Evolutionary conservation across 1,284 basidiomycete genomes (phyloP), one percentile per base, ranked within the genome.

Genomic region (Leccinum ponderosum): DNA sequence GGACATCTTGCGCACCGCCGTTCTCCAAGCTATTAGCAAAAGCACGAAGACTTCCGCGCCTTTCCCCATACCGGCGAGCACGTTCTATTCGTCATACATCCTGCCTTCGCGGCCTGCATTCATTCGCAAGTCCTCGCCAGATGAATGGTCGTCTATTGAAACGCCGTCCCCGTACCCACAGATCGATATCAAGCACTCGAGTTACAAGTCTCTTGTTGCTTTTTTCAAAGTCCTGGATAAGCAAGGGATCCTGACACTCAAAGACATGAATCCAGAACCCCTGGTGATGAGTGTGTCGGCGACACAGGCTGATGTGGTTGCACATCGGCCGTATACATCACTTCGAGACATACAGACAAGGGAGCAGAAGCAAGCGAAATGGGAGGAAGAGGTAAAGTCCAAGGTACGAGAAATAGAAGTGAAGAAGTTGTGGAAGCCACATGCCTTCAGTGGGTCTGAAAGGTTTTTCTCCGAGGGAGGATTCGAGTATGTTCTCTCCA

Each of bases 141-240:
- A 62, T 60, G 62, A 54, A 6, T 52, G 37, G 11, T 75, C 62
- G 65, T 74, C 39, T 74, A 75, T 60, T 39, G 60, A 60, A 27
- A 31, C 15, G 3, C 14, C 56, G 44, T 50, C 80, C 67, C 78
- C 74, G 66, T 78, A 72, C 55, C 81, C 77, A 51, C 78, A 71
- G 52, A 78, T 78, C 55, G 79, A 80, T 66, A 87, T 87, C 74
- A 94, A 89, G 69, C 83, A 84, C 58, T 94, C 84, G 2, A 82
- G 83, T 7, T 83, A 89, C 79, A 96, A 95, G 75, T 93, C 92
- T 47, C 81, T 95, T 17, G 83, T 87, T 2, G 81, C 86, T 1
- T 94, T 95, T 76, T 81, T 96, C 69, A 94, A 93, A 70, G 70
- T 82, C 20, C 78, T 81, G 4, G 87, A 90, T 62, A 95, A 94